These are phyloP conservation scores for Marasmius oreades DNA, from an alignment of 1,284 basidiomycete species.

Conservation along the genomic window DNA sequence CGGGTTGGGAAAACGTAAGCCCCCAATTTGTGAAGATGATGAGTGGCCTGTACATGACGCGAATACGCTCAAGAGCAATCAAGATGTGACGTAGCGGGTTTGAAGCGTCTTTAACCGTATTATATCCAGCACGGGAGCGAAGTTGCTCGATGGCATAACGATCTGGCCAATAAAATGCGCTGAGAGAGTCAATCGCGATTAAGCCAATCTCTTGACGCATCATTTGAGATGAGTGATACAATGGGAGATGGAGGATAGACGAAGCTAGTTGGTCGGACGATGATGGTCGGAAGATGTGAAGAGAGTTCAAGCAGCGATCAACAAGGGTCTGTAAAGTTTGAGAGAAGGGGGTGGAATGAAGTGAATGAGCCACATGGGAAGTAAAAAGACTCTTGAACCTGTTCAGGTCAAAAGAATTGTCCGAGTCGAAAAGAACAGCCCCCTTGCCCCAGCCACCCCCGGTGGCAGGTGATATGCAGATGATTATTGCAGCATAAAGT, in stretches of 20 bases:
- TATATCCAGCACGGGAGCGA: slow-evolving; percentile 24
- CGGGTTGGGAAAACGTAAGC: slow-evolving; percentile 29
- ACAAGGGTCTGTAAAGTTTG: slow-evolving; percentile 29
- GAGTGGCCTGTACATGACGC: slow-evolving; percentile 47
- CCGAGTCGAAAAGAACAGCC: slow-evolving; percentile 67
- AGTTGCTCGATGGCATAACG: slow-evolving; percentile 60
- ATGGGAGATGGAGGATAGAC: slow-evolving; percentile 56
- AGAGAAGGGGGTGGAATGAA: slow-evolving; percentile 17
- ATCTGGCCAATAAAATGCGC: slow-evolving; percentile 75
- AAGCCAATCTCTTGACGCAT: slow-evolving; percentile 54
- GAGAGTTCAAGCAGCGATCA: slow-evolving; percentile 41
- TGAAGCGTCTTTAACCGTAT: slow-evolving; percentile 15
- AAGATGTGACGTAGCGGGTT: slow-evolving; percentile 43
- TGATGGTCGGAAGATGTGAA: slow-evolving; percentile 66
- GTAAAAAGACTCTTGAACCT: slow-evolving; percentile 53
- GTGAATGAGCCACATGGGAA: slow-evolving; percentile 29
- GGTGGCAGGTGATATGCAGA: slow-evolving; percentile 51
- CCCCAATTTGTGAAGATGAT: slow-evolving; percentile 66
- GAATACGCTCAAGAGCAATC: slow-evolving; percentile 47
- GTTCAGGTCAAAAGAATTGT: slow-evolving; percentile 55
- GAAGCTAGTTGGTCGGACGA: slow-evolving; percentile 66
- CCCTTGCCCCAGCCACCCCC: slow-evolving; percentile 54
- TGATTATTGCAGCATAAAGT: slow-evolving; percentile 60
- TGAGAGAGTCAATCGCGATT: slow-evolving; percentile 71
- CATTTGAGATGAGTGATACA: slow-evolving; percentile 48